Evolutionary conservation across 345 rosid species (phyloP).

Genomic region (Populus simonii): DNA sequence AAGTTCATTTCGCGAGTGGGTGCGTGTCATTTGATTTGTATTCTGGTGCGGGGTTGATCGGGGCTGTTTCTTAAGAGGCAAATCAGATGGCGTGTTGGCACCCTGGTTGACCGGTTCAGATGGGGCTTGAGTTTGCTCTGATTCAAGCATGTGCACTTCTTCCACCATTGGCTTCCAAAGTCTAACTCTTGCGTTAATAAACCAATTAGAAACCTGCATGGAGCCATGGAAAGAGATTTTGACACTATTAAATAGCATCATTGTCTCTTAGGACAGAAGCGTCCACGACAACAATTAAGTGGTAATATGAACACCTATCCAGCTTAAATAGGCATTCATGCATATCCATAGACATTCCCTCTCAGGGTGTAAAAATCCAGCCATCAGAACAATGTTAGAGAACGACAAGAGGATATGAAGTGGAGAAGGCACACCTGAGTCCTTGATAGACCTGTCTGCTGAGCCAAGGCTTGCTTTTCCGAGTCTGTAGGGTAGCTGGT

Average conservation of each 20-base stretch:
- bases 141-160: constrained; percentile 29
- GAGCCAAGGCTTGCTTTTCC: constrained; percentile 25
- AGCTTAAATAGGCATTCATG: neutral
- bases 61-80: neutral
- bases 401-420: neutral
- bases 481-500: constrained; percentile 29
- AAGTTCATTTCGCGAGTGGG: constrained; percentile 1
- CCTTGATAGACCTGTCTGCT: constrained; percentile 31
- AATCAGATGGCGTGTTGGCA: constrained; percentile 6
- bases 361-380: neutral
- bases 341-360: neutral
- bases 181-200: constrained; percentile 33
- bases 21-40: constrained; percentile 9
- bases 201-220: constrained; percentile 33
- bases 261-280: neutral
- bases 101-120: neutral
- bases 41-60: constrained; percentile 3
- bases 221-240: neutral
- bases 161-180: constrained; percentile 40
- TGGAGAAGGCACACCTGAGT: constrained; percentile 19
- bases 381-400: neutral
- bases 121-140: constrained; percentile 8
- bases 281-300: neutral
- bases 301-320: neutral
- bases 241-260: neutral